Conservation (phyloP, 2,329 filamentous ascomycete genomes). For the Hypomyces rosellus region DNA sequence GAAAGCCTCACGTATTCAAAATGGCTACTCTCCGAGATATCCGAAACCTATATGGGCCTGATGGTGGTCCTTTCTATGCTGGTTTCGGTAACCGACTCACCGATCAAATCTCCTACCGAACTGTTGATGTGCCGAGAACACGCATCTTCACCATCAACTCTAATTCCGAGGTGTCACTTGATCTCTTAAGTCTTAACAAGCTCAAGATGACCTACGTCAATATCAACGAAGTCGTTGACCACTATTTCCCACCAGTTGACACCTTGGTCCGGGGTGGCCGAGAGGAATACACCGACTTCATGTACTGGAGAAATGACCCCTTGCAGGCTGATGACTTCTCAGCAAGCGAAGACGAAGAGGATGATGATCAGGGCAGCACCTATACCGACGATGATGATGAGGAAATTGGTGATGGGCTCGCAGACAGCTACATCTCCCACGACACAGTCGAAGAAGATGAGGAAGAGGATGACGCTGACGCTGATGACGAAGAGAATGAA, state of each 20-base stretch:
- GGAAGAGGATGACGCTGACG: conserved; percentile 31
- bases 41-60: conserved; percentile 72
- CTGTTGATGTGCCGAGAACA: conserved; percentile 88
- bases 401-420: conserved; percentile 37
- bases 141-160: conserved; percentile 99
- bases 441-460: conserved; percentile 35
- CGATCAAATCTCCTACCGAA: conserved; percentile 91
- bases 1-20: conserved; percentile 98
- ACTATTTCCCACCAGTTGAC: conserved; percentile 92
- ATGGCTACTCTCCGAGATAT: conserved; percentile 98
- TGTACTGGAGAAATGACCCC: conserved; percentile 84
- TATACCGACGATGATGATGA: conserved; percentile 41
- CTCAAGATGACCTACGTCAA: conserved; percentile 95
- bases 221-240: conserved; percentile 95
- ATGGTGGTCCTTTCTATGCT: conserved; percentile 84
- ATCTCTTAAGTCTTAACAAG: conserved; percentile 84
- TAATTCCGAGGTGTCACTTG: conserved; percentile 89
- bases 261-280: conserved; percentile 82
- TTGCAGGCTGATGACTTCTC: conserved; percentile 85
- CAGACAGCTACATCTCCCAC: conserved; percentile 50
- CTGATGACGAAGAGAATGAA: conserved; percentile 22
- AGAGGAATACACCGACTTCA: conserved; percentile 95
- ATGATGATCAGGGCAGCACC: conserved; percentile 36
- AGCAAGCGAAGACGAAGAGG: conserved; percentile 58
- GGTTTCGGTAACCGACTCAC: conserved; percentile 96